phyloP scores from a whole-genome alignment of 441 rosid genomes.

The Flueggea neowawraea region DNA sequence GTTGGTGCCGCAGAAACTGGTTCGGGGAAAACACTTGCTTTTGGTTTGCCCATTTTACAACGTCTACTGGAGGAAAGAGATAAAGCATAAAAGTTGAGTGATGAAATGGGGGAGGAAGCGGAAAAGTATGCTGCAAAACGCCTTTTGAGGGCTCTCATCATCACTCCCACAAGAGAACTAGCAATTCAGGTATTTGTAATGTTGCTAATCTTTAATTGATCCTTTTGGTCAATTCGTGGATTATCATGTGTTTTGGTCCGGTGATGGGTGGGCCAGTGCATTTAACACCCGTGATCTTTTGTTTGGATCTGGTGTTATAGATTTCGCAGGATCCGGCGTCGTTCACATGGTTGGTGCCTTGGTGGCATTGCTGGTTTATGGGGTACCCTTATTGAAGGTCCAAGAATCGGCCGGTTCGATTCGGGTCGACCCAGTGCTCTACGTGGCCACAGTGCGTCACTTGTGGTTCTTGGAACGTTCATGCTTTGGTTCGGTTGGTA shows the following conservation, averaged over 20 bases:
- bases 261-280: constrained; percentile 61
- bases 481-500: constrained; percentile 94
- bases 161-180: constrained; percentile 97
- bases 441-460: constrained; percentile 77
- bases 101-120: constrained; percentile 57
- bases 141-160: constrained; percentile 78
- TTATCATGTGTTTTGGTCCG: constrained; percentile 37
- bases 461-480: constrained; percentile 79
- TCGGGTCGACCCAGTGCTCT: constrained; percentile 50
- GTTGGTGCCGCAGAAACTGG: constrained; percentile 99
- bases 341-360: constrained; percentile 75
- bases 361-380: constrained; percentile 72
- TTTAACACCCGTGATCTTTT: constrained; percentile 28
- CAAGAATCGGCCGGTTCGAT: constrained; percentile 71
- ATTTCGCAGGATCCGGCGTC: constrained; percentile 75
- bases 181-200: constrained; percentile 69
- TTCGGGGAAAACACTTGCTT: constrained; percentile 98
- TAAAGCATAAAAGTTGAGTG: constrained; percentile 48
- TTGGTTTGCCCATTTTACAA: constrained; percentile 95
- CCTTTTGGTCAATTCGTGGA: background rate
- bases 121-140: constrained; percentile 66
- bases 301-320: constrained; percentile 59
- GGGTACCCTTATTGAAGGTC: constrained; percentile 85
- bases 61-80: constrained; percentile 89
- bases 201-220: constrained; percentile 15